Evolutionary conservation across 495 filamentous ascomycete species (phyloP).

Genomic region (Staphylotrichum tortipilum): DNA sequence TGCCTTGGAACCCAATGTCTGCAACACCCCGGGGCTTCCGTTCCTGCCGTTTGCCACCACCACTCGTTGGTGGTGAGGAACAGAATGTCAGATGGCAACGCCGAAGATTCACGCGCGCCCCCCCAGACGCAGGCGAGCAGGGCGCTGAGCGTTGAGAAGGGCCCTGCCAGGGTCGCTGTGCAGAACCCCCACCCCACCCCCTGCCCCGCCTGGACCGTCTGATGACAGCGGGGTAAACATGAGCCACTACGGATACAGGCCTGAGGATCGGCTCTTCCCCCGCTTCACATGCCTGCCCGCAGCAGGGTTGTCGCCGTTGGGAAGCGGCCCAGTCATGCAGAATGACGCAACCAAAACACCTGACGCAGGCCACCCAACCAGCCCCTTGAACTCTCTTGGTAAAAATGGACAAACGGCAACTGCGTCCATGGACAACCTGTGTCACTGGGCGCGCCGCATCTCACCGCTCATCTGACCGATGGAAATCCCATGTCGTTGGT

Average conservation of each 20-base stretch:
- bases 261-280: neutral
- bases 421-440: neutral
- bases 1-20: too few relatives aligned
- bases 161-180: neutral
- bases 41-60: too few relatives aligned
- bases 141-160: too few relatives aligned
- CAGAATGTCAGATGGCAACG: too few relatives aligned
- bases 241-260: too few relatives aligned
- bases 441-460: neutral
- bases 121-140: too few relatives aligned
- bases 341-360: conserved; percentile 4
- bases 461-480: conserved; percentile 6
- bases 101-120: too few relatives aligned
- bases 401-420: neutral
- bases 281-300: conserved; percentile 1
- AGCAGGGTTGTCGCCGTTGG: neutral
- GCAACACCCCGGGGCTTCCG: too few relatives aligned
- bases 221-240: neutral
- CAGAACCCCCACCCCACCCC: neutral
- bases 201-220: neutral
- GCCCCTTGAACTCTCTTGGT: too few relatives aligned
- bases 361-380: neutral
- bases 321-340: neutral
- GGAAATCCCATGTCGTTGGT: neutral
- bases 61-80: too few relatives aligned